These are phyloP conservation scores for Mortierella sp. DNA, from an alignment of 371 early-diverging fungal species.

Conservation along the genomic window DNA sequence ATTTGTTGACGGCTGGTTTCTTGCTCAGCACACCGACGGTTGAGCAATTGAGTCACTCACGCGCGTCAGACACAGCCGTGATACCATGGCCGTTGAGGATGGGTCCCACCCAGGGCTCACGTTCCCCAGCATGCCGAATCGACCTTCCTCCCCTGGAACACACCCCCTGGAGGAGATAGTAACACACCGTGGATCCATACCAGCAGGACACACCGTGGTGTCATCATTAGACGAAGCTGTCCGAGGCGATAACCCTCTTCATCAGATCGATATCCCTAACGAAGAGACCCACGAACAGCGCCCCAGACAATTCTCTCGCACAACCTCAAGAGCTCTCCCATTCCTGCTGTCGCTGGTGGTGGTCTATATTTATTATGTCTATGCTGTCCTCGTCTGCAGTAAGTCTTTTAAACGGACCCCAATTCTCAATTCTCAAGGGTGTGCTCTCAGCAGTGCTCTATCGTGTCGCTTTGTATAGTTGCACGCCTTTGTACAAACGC, in stretches of 20 bases:
- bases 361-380: slow-evolving; percentile 54
- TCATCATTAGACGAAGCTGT: background rate
- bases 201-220: background rate
- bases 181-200: background rate
- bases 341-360: slow-evolving; percentile 30
- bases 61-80: background rate
- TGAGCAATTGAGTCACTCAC: background rate
- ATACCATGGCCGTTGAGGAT: slow-evolving; percentile 34
- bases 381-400: slow-evolving; percentile 52
- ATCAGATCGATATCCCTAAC: slow-evolving; percentile 2
- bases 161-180: slow-evolving; percentile 1
- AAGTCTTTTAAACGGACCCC: slow-evolving; percentile 1
- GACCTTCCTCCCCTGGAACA: background rate
- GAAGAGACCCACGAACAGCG: slow-evolving; percentile 3
- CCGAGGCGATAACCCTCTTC: slow-evolving; percentile 2
- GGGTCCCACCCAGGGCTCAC: slow-evolving; percentile 27
- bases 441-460: too few relatives aligned
- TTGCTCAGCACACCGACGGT: background rate
- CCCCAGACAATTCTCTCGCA: slow-evolving; percentile 9
- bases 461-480: too few relatives aligned
- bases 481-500: too few relatives aligned
- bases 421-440: too few relatives aligned
- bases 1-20: background rate
- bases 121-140: slow-evolving; percentile 6
- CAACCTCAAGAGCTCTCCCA: slow-evolving; percentile 39